Conservation (phyloP, 768 basidiomycete genomes). For the Nidularia sp. region DNA sequence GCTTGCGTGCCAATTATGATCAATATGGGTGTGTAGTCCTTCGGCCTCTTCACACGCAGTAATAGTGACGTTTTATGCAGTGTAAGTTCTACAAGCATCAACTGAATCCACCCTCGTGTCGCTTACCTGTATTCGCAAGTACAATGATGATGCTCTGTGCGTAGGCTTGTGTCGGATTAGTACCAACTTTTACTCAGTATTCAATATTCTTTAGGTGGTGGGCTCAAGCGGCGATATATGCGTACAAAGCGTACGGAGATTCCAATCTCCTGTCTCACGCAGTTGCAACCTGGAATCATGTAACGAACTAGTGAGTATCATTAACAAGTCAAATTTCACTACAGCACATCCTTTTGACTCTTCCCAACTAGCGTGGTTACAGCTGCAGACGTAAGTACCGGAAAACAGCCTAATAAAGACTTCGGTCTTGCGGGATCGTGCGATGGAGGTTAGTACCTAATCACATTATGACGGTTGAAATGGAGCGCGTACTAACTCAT, state of each 20-base stretch:
- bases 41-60: not conserved
- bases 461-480: no score
- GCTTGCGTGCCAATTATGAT: conserved; percentile 35
- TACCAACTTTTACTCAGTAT: not conserved
- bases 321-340: not conserved
- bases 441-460: conserved; percentile 25
- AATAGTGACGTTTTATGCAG: conserved; percentile 5
- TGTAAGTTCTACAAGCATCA: conserved; percentile 5
- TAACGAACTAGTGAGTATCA: conserved; percentile 37
- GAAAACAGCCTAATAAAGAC: conserved; percentile 32
- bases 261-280: conserved; percentile 36
- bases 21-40: conserved; percentile 28
- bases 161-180: conserved; percentile 3
- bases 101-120: not conserved
- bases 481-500: not conserved
- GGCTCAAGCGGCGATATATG: conserved; percentile 49
- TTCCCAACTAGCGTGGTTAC: conserved; percentile 34
- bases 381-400: conserved; percentile 28
- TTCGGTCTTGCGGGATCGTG: conserved; percentile 39
- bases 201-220: conserved; percentile 35
- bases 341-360: not conserved
- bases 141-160: conserved; percentile 45
- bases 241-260: conserved; percentile 44
- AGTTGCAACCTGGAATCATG: conserved; percentile 43
- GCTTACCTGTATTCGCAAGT: conserved; percentile 17